Conservation (phyloP, 306 rosid genomes). For the Prunus armeniaca region DNA sequence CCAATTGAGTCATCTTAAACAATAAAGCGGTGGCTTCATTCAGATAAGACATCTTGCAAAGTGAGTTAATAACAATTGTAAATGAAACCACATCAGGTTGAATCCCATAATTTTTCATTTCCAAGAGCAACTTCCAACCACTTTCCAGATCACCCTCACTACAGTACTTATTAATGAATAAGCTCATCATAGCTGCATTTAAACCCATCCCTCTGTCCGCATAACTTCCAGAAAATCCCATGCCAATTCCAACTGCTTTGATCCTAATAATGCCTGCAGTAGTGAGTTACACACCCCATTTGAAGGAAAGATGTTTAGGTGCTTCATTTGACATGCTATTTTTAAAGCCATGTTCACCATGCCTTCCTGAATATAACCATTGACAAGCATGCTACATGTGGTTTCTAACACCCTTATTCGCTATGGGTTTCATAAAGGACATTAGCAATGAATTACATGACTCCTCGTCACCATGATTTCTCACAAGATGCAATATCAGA, state of each 20-base stretch:
- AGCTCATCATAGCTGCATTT: constrained; percentile 23
- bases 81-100: constrained; percentile 35
- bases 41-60: constrained; percentile 27
- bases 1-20: constrained; percentile 32
- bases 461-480: constrained; percentile 12
- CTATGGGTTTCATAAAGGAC: constrained; percentile 16
- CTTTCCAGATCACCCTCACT: constrained; percentile 23
- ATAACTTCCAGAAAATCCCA: constrained; percentile 34
- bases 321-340: constrained; percentile 26
- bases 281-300: constrained; percentile 17
- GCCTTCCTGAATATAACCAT: constrained; percentile 28
- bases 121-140: constrained; percentile 33
- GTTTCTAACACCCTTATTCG: constrained; percentile 27
- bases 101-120: constrained; percentile 24
- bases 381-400: constrained; percentile 30
- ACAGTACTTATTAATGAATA: constrained; percentile 34
- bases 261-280: constrained; percentile 22
- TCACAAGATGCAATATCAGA: constrained; percentile 21
- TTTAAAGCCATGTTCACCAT: constrained; percentile 24
- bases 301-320: constrained; percentile 31
- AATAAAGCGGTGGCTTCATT: constrained; percentile 34
- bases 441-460: constrained; percentile 11
- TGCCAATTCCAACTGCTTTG: constrained; percentile 22
- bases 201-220: constrained; percentile 19
- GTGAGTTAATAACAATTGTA: constrained; percentile 31